Base-by-base conservation (phyloP, 2,329 filamentous ascomycete genomes). In the Aspergillus pseudonomiae region DNA sequence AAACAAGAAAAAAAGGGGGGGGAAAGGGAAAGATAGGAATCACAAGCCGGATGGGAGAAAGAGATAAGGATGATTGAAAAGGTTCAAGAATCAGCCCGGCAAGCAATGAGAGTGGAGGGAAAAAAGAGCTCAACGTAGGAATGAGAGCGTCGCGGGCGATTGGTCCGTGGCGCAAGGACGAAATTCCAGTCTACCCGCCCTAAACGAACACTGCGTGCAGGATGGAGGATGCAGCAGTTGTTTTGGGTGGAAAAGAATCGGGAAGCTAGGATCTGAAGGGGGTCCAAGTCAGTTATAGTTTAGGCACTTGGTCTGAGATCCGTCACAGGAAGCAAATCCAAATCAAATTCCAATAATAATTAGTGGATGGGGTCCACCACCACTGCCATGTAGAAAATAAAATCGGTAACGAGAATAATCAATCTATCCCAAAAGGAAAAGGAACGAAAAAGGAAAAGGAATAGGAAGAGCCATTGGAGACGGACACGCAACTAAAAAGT, bases 101-200 rank as follows among this genome's bases (percentile, higher is more conserved):
- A 28, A 58, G 53, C 36, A 28, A 59, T 32, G 45, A 57, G 56
- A 52, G 50, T 59, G 21, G 43, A 63, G 39, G 16, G 28, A 39
- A 48, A 21, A 50, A 50, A 24, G 34, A 61, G 43, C 30, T 55
- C 36, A 24, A 28, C 53, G 26, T 10, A 10, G 28, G 48, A 45
- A 39, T 53, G 26, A 41, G 26, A 50, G 30, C 26, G 26, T 43
- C 30, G 48, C 21, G 39, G 48, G 48, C 21, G 58, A 60, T 60
- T 60, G 59, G 61, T 58, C 62, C 62, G 59, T 55, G 55, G 50
- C 36, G 28, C 48, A 52, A 52, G 48, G 28, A 52, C 60, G 64
- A 61, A 73, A 74, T 73, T 73, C 69, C 65, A 68, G 69, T 64
- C 71, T 74, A 74, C 71, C 73, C 73, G 74, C 74, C 71, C 70